Conservation (phyloP, 2,329 filamentous ascomycete species). For the Karstenula rhodostoma region DNA sequence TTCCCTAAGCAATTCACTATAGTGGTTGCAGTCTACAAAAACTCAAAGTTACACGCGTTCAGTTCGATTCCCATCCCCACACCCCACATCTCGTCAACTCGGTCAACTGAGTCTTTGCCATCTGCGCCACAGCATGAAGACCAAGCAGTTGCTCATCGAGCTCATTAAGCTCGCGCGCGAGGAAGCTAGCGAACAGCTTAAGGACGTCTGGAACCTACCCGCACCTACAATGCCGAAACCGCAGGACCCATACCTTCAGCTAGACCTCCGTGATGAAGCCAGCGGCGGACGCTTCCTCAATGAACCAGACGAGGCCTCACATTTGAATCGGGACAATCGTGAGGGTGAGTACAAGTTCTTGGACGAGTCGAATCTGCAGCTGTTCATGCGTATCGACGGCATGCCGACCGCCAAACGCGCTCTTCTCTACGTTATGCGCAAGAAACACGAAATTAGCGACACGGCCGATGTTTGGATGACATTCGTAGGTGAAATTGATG, state of each 20-base stretch:
- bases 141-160: background rate
- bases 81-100: no score
- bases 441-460: background rate
- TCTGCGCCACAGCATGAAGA: background rate
- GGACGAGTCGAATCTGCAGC: background rate
- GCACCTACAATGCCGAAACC: background rate
- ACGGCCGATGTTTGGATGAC: background rate
- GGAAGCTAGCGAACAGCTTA: background rate
- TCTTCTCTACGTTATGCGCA: background rate
- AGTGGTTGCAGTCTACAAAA: no score
- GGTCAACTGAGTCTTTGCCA: background rate
- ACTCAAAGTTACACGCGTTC: no score
- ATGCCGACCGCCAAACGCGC: constrained; percentile 4
- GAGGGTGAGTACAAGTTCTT: constrained; percentile 6
- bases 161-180: background rate
- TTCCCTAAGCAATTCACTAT: no score
- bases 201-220: background rate
- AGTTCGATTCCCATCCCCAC: no score
- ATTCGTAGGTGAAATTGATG: background rate
- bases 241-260: background rate
- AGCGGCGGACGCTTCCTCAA: background rate
- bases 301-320: background rate
- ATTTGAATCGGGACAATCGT: background rate
- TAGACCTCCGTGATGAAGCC: background rate
- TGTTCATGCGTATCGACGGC: background rate